Evolutionary conservation across 2,329 filamentous ascomycete genomes (phyloP).

Genomic region (Pseudocercospora cruenta): DNA sequence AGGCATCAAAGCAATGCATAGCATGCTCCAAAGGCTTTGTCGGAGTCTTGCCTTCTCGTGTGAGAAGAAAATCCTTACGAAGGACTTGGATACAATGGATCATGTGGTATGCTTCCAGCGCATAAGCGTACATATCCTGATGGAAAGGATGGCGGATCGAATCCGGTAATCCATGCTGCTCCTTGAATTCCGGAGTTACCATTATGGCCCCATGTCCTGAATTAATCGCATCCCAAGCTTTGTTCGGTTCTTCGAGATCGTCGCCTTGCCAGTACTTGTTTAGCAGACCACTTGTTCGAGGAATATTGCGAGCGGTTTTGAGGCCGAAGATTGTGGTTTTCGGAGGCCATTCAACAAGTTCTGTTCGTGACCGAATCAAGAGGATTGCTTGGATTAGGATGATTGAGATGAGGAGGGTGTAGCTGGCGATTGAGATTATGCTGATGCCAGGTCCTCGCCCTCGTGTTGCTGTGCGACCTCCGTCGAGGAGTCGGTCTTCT

Average conservation of each 20-base stretch:
- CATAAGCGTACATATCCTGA: slow-evolving; percentile 11
- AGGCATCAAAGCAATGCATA: slow-evolving; percentile 20
- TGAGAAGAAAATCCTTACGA: neutral
- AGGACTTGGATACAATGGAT: slow-evolving; percentile 11
- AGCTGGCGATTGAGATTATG: neutral
- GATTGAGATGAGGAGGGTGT: slow-evolving; percentile 8
- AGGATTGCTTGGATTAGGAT: slow-evolving; percentile 6
- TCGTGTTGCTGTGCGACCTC: neutral
- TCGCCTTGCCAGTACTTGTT: slow-evolving; percentile 13
- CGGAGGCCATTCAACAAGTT: neutral
- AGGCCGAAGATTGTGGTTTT: slow-evolving; percentile 6
- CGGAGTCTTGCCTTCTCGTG: neutral
- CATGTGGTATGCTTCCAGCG: slow-evolving; percentile 20
- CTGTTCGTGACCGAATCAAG: slow-evolving; percentile 1
- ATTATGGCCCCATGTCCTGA: slow-evolving; percentile 13
- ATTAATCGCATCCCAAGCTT: slow-evolving; percentile 14
- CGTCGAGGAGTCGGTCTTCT: neutral
- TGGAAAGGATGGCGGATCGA: slow-evolving; percentile 10
- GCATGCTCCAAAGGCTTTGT: slow-evolving; percentile 12
- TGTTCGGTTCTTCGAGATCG: neutral
- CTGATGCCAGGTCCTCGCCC: neutral
- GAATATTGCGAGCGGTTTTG: neutral
- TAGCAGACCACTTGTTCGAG: neutral
- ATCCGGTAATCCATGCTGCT: slow-evolving; percentile 10
- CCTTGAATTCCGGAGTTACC: neutral